Conservation (phyloP, 139 green algal genomes). For the Deuterostichococcus epilithicus region DNA sequence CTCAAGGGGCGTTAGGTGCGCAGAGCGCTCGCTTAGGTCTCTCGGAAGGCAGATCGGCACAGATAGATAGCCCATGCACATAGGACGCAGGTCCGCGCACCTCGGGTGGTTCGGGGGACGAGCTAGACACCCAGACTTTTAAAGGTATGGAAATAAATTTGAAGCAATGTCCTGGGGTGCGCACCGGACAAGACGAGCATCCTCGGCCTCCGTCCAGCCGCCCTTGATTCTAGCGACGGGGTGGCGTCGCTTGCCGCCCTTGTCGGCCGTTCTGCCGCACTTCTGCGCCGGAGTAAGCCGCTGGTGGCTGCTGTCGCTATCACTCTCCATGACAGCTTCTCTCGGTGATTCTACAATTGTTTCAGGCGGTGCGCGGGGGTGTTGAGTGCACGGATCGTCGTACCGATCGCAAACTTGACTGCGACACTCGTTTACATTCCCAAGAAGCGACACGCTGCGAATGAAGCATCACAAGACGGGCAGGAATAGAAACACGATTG, state of each 20-base stretch:
- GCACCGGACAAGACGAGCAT: slow-evolving; percentile 17
- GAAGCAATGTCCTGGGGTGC: not conserved
- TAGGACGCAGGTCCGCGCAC: not conserved
- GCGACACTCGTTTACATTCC: too few species aligned
- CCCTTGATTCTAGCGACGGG: slow-evolving; percentile 26
- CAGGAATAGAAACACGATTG: too few species aligned
- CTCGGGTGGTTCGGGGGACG: not conserved
- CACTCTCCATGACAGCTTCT: not conserved
- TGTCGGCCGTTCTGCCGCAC: not conserved
- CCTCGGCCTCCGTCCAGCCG: slow-evolving; percentile 26
- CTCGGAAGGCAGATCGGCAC: not conserved
- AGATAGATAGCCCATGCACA: not conserved
- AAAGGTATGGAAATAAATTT: not conserved
- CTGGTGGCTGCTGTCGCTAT: not conserved
- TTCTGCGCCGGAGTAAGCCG: too few species aligned
- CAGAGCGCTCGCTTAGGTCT: not conserved
- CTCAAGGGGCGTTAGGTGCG: not conserved
- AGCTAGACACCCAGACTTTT: not conserved
- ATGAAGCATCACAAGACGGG: too few species aligned
- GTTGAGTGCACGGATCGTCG: too few species aligned
- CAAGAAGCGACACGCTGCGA: too few species aligned
- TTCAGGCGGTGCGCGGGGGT: too few species aligned
- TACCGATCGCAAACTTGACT: too few species aligned
- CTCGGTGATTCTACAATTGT: too few species aligned
- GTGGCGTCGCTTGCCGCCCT: slow-evolving; percentile 3